A percentile compares a stretch with the other conserved stretches of the same genome.
Evolutionary conservation across 768 basidiomycete species (phyloP).

Genomic region (Boletus patriciae): DNA sequence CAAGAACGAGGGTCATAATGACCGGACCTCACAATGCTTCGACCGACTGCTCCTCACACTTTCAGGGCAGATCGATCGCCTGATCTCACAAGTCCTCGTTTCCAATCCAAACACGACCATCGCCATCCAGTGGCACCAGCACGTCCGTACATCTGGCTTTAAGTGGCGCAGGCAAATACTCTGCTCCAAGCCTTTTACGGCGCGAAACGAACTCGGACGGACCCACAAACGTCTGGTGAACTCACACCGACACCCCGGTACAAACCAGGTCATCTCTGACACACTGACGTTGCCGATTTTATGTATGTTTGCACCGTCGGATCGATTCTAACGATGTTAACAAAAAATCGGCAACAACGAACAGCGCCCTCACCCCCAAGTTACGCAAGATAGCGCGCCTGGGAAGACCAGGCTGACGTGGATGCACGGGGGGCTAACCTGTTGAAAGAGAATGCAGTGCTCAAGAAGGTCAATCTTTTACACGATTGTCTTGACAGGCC

Average conservation of each 20-base stretch:
- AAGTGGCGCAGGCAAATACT: no score
- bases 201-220: background rate
- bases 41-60: background rate
- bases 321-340: no score
- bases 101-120: background rate
- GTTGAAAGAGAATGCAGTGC: slow-evolving; percentile 55
- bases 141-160: no score
- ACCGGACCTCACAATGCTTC: background rate
- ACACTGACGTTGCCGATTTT: background rate
- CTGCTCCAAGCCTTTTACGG: no score
- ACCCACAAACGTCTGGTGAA: background rate
- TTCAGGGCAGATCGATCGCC: background rate
- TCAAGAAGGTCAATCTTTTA: slow-evolving; percentile 43
- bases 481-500: slow-evolving; percentile 4
- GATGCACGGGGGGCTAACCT: slow-evolving; percentile 38
- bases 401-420: slow-evolving; percentile 23
- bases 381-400: slow-evolving; percentile 11
- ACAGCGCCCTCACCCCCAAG: slow-evolving; percentile 7
- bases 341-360: no score
- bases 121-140: no score
- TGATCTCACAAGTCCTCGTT: background rate
- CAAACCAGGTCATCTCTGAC: no score
- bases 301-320: no score
- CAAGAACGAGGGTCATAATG: background rate
- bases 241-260: background rate